phyloP scores from a whole-genome alignment of 2,329 filamentous ascomycete genomes.

The Boeremia lycopersici region DNA sequence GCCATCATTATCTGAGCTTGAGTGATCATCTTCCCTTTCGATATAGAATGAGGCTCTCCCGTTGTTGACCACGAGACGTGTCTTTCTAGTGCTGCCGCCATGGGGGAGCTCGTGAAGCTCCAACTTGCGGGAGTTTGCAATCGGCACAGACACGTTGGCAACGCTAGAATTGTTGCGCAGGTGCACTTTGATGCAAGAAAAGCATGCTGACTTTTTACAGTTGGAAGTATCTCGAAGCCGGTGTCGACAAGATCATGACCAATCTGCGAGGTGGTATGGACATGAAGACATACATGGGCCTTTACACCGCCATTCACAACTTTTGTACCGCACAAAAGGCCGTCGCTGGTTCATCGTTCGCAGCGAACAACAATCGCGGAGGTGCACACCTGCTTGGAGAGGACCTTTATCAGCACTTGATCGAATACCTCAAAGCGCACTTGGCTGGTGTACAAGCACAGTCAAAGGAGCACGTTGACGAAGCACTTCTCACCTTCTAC shows the following conservation, averaged over 20 bases:
- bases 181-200: not conserved
- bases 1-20: not conserved
- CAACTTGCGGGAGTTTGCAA: too few species aligned
- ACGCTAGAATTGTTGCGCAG: not conserved
- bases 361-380: conserved; percentile 68
- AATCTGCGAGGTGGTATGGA: conserved; percentile 91
- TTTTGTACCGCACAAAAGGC: conserved; percentile 99
- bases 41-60: too few species aligned
- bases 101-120: too few species aligned
- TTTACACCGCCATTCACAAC: conserved; percentile 98
- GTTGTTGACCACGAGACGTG: too few species aligned
- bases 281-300: conserved; percentile 95
- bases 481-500: conserved; percentile 89
- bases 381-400: conserved; percentile 95
- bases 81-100: too few species aligned
- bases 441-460: conserved; percentile 72
- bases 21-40: not conserved
- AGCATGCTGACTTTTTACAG: conserved; percentile 54
- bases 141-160: not conserved
- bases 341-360: conserved; percentile 62
- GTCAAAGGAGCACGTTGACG: conserved; percentile 82
- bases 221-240: conserved; percentile 87
- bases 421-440: conserved; percentile 80
- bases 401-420: conserved; percentile 91
- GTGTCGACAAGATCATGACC: conserved; percentile 91